Conservation (phyloP, 2,329 filamentous ascomycete genomes). For the Ophidiomyces ophidiicola region DNA sequence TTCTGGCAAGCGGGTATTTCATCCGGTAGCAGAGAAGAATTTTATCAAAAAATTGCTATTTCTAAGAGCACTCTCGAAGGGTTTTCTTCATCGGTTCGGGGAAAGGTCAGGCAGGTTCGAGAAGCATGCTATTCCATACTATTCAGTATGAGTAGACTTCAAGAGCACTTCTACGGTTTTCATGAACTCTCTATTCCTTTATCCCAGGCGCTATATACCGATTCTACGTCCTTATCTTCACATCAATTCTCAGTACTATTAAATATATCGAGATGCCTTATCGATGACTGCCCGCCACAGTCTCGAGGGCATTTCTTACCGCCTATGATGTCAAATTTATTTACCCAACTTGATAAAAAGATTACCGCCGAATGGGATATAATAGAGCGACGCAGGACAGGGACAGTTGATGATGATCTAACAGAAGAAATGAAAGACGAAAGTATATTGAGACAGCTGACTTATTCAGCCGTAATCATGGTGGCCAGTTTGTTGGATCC, state of each 20-base stretch:
- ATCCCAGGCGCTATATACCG: slow-evolving; percentile 69
- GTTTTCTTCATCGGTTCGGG: slow-evolving; percentile 83
- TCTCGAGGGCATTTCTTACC: slow-evolving; percentile 71
- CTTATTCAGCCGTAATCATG: slow-evolving; percentile 83
- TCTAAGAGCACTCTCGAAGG: slow-evolving; percentile 86
- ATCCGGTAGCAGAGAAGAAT: slow-evolving; percentile 87
- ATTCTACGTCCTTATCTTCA: slow-evolving; percentile 70
- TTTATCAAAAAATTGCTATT: slow-evolving; percentile 80
- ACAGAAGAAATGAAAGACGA: slow-evolving; percentile 97
- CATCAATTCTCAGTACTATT: slow-evolving; percentile 92
- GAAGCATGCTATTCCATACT: slow-evolving; percentile 92
- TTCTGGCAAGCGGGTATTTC: slow-evolving; percentile 99
- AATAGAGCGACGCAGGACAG: slow-evolving; percentile 48
- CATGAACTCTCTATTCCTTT: slow-evolving; percentile 69
- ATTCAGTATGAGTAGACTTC: slow-evolving; percentile 80
- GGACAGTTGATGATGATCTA: slow-evolving; percentile 61
- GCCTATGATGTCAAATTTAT: slow-evolving; percentile 67
- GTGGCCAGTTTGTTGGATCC: slow-evolving; percentile 81
- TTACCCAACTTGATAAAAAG: slow-evolving; percentile 75
- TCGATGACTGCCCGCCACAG: slow-evolving; percentile 79
- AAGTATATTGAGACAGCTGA: slow-evolving; percentile 84
- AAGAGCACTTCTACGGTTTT: slow-evolving; percentile 84
- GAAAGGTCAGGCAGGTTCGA: slow-evolving; percentile 74
- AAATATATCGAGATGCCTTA: slow-evolving; percentile 74
- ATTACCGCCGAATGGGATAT: slow-evolving; percentile 77